Evolutionary conservation across 441 rosid species (phyloP), one percentile per base, ranked within the genome.

Genomic region (Cnidoscolus chayamansa): DNA sequence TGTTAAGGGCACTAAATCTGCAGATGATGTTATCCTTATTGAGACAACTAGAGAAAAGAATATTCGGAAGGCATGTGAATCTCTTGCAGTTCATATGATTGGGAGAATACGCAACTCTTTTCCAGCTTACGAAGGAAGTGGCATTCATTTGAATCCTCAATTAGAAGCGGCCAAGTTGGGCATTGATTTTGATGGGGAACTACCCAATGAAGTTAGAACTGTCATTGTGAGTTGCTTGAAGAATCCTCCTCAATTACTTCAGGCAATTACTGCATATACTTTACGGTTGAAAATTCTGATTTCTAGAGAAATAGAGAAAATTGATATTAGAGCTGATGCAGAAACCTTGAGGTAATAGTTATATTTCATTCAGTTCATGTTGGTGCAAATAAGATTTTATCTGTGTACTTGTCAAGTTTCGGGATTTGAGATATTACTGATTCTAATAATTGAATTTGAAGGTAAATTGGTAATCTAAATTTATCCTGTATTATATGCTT

Each of bases 291-390:
- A 86, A 84, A 79, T 86, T 63, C 25, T 89, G 74, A 83, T 94
- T 76, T 85, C 88, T 68, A 82, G 88, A 87, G 97, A 94, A 83
- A 94, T 84, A 73, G 98, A 91, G 74, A 89, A 90, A 79, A 83
- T 85, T 81, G 95, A 94, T 85, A 92, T 89, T 71, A 88, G 89
- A 87, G 98, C 91, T 70, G 98, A 92, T 86, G 98, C 97, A 65
- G 94, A 94, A 82, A 84, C 79, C 65, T 78, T 90, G 80, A 84
- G 96, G 93, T 87, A 72, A 72, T 62, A 17, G 30, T 66, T 19
- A 9, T 65, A 17, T 69, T 71, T 43, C 48, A 37, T 16, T 69
- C 40, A 32, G 50, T 73, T 64, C 62, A 48, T 31, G 71, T 55
- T 48, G 59, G 56, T 57, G 40, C 30, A 45, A 1, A 43, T 47